Conservation (phyloP, 352 stramenopile species). For the Pythium scleroteichum region DNA sequence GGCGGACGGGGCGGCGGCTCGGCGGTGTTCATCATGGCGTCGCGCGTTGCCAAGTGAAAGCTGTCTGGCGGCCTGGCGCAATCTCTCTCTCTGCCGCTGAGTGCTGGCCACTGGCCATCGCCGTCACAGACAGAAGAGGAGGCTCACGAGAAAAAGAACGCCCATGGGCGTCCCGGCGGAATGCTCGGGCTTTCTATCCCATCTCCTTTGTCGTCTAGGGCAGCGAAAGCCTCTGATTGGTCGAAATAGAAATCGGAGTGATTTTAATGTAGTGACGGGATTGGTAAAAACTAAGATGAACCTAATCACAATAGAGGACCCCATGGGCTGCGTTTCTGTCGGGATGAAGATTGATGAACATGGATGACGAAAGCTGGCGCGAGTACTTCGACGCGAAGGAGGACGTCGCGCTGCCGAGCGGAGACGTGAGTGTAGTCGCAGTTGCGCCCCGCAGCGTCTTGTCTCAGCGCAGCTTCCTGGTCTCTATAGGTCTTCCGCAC, state of each 20-base stretch:
- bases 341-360: no score
- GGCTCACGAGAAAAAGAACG: conserved; percentile 23
- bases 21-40: conserved; percentile 14
- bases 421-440: conserved; percentile 44
- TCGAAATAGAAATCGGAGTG: conserved; percentile 16
- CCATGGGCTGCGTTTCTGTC: no score
- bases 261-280: background rate
- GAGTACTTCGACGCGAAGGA: conserved; percentile 77
- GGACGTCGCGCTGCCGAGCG: conserved; percentile 61
- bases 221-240: conserved; percentile 2
- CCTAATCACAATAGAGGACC: conserved; percentile 9
- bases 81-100: background rate
- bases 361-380: conserved; percentile 48
- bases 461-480: background rate
- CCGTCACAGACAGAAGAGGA: conserved; percentile 4
- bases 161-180: conserved; percentile 2
- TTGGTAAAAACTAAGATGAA: conserved; percentile 6
- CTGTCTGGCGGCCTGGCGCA: background rate
- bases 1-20: background rate
- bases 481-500: conserved; percentile 68
- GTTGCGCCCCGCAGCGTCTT: background rate
- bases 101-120: background rate
- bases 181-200: conserved; percentile 9
- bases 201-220: conserved; percentile 4
- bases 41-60: background rate